These are phyloP conservation scores for Globisporangium parvum DNA, from an alignment of 352 stramenopile genomes.

Conservation along the genomic window DNA sequence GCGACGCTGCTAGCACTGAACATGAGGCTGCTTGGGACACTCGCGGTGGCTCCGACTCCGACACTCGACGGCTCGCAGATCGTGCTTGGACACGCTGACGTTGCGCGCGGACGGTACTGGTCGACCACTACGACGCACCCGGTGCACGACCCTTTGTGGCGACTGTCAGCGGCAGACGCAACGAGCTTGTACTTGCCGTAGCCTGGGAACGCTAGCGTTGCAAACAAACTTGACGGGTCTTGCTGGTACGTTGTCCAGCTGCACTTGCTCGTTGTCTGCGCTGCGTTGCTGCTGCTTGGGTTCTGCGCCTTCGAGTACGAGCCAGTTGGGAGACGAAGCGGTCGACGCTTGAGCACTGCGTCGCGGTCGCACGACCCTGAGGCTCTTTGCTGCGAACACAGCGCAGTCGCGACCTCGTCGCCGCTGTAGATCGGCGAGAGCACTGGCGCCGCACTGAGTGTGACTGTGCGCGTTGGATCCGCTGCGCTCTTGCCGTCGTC, in stretches of 20 bases:
- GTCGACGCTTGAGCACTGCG: slow-evolving; percentile 5
- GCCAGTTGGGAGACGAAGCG: slow-evolving; percentile 3
- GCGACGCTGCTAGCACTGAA: slow-evolving; percentile 14
- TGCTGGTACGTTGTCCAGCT: slow-evolving; percentile 6
- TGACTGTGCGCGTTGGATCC: slow-evolving; percentile 2
- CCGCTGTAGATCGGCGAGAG: slow-evolving; percentile 9
- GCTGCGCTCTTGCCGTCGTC: slow-evolving; percentile 1
- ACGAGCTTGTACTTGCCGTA: slow-evolving; percentile 53
- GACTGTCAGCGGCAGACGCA: slow-evolving; percentile 35
- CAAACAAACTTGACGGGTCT: not conserved
- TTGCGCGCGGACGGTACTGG: slow-evolving; percentile 33
- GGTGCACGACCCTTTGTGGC: slow-evolving; percentile 20
- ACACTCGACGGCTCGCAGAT: slow-evolving; percentile 15
- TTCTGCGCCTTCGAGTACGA: not conserved
- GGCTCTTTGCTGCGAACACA: slow-evolving; percentile 5
- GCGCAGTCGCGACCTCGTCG: slow-evolving; percentile 1
- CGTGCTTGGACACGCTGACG: slow-evolving; percentile 25
- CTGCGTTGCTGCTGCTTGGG: not conserved
- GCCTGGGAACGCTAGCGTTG: not conserved
- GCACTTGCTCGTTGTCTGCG: not conserved
- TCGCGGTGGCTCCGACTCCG: not conserved
- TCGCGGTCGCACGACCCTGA: slow-evolving; percentile 7
- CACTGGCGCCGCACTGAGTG: not conserved
- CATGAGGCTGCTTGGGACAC: not conserved
- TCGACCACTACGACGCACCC: slow-evolving; percentile 51